phyloP scores from a whole-genome alignment of 192 early-diverging fungal species.

The Coemansia biformis region DNA sequence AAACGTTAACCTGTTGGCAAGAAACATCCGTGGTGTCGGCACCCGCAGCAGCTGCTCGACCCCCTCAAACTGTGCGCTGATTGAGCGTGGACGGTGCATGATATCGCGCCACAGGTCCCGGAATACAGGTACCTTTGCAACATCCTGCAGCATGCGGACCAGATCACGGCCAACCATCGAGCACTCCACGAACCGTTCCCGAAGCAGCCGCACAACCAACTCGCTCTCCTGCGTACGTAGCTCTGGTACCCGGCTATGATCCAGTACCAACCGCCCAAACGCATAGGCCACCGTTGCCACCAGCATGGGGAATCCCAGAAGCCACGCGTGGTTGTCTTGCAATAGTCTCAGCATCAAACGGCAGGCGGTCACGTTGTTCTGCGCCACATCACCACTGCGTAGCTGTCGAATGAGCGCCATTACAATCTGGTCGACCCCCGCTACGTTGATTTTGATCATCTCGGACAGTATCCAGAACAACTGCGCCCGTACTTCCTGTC shows the following conservation, averaged over 20 bases:
- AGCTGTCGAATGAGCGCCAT: constrained; percentile 57
- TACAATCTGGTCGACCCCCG: constrained; percentile 53
- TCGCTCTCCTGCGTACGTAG: constrained; percentile 53
- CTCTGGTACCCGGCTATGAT: constrained; percentile 42
- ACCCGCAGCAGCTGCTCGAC: constrained; percentile 54
- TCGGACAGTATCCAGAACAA: constrained; percentile 59
- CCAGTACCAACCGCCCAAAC: constrained; percentile 52
- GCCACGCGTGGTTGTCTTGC: constrained; percentile 43
- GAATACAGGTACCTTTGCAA: constrained; percentile 53
- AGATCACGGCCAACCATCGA: constrained; percentile 61
- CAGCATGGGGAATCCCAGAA: constrained; percentile 16
- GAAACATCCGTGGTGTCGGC: constrained; percentile 57
- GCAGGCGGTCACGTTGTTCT: constrained; percentile 47
- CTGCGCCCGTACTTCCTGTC: constrained; percentile 43
- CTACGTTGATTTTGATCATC: constrained; percentile 49
- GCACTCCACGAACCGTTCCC: constrained; percentile 58
- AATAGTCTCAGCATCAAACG: constrained; percentile 50
- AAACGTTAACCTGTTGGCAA: constrained; percentile 57
- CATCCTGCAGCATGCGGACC: constrained; percentile 60
- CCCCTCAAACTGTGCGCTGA: constrained; percentile 57
- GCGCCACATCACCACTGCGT: constrained; percentile 54
- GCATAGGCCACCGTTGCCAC: constrained; percentile 44
- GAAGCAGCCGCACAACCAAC: constrained; percentile 50
- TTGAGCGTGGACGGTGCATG: constrained; percentile 44
- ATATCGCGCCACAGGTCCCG: constrained; percentile 57